A percentile compares a stretch with the other conserved stretches of the same genome.
Conservation (phyloP, 2,329 filamentous ascomycete species). For the Nothopassalora personata region DNA sequence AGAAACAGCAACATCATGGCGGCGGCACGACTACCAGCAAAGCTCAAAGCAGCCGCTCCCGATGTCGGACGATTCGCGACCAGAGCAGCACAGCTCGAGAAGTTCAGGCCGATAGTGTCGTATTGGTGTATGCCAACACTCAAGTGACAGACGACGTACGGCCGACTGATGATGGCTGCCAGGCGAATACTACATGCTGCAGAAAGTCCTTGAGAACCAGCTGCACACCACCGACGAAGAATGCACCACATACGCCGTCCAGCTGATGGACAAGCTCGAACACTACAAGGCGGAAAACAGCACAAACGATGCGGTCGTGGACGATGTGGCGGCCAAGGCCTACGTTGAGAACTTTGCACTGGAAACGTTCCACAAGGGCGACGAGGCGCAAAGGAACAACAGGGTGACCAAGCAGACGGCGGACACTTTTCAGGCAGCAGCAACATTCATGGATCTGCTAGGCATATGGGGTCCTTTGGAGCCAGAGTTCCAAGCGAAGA, state of each 20-base stretch:
- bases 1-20: conserved; percentile 53
- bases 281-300: conserved; percentile 68
- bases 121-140: conserved; percentile 76
- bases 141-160: conserved; percentile 3
- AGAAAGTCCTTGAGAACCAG: conserved; percentile 77
- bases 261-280: conserved; percentile 88
- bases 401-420: conserved; percentile 67
- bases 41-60: conserved; percentile 61
- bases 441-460: conserved; percentile 84
- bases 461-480: conserved; percentile 77
- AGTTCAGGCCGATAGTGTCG: conserved; percentile 76
- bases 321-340: conserved; percentile 80
- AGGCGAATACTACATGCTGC: conserved; percentile 90
- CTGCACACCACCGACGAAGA: conserved; percentile 76
- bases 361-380: conserved; percentile 79
- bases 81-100: conserved; percentile 77
- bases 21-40: conserved; percentile 57
- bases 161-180: conserved; percentile 12
- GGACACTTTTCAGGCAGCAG: conserved; percentile 86
- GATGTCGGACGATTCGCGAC: conserved; percentile 81
- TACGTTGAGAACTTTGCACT: conserved; percentile 93
- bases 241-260: conserved; percentile 72
- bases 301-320: conserved; percentile 74
- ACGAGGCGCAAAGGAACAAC: conserved; percentile 74
- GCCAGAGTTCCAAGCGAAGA: conserved; percentile 72